Evolutionary conservation across 176 grass and related monocot genomes (phyloP).

Genomic region (Ensete ventricosum): DNA sequence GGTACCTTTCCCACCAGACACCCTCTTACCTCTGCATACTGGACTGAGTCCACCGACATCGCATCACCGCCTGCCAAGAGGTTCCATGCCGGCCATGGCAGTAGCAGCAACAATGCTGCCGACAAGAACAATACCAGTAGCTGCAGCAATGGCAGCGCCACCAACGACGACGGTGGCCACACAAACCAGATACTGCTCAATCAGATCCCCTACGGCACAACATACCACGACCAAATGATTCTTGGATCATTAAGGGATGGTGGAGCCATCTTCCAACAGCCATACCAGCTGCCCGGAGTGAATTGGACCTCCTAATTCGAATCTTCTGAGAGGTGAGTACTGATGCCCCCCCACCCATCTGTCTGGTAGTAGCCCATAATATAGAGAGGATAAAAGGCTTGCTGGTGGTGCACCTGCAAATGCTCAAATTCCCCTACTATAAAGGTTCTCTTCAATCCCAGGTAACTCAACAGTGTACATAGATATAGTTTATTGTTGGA

Average conservation of each 20-base stretch:
- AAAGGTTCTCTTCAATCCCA: neutral
- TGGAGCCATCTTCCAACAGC: constrained; percentile 42
- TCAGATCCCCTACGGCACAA: constrained; percentile 14
- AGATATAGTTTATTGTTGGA: neutral
- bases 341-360: too few species aligned
- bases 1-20: constrained; percentile 23
- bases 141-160: constrained; percentile 23
- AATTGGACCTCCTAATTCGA: constrained; percentile 59
- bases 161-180: constrained; percentile 23
- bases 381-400: too few species aligned
- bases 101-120: constrained; percentile 3
- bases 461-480: neutral
- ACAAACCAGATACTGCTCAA: constrained; percentile 23
- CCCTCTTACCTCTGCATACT: constrained; percentile 37
- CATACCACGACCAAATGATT: constrained; percentile 21
- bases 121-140: constrained; percentile 25
- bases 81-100: constrained; percentile 19
- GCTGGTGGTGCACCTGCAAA: too few species aligned
- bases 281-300: constrained; percentile 51
- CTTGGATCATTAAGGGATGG: constrained; percentile 29
- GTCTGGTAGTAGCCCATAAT: too few species aligned
- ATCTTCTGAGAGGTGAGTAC: too few species aligned
- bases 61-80: constrained; percentile 34
- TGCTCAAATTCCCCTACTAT: too few species aligned
- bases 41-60: constrained; percentile 17